Evolutionary conservation across 495 filamentous ascomycete genomes (phyloP).

Genomic region (Aspergillus saccharolyticus): DNA sequence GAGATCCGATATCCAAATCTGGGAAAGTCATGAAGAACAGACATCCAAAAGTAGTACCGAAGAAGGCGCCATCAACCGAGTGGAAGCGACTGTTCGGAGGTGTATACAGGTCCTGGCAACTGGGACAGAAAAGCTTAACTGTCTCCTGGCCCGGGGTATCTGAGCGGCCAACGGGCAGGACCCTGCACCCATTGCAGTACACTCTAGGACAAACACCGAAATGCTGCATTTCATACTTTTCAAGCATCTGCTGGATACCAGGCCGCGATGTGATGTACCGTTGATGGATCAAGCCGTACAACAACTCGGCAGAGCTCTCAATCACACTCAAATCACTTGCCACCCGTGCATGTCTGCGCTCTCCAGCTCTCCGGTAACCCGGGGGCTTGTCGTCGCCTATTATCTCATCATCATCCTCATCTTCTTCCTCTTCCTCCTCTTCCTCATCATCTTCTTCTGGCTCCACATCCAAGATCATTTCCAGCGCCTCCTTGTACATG

Average conservation of each 20-base stretch:
- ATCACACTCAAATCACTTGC: conserved; percentile 90
- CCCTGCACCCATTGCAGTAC: conserved; percentile 78
- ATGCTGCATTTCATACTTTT: conserved; percentile 95
- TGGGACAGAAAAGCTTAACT: conserved; percentile 96
- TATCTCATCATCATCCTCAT: conserved; percentile 72
- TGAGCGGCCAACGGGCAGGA: conserved; percentile 85
- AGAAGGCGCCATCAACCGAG: conserved; percentile 97
- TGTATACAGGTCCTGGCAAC: conserved; percentile 93
- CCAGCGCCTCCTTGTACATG: conserved; percentile 95
- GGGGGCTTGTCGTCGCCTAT: conserved; percentile 60
- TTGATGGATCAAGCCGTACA: conserved; percentile 97
- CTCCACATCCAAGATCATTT: conserved; percentile 99
- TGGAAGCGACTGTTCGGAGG: conserved; percentile 97
- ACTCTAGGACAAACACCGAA: conserved; percentile 92
- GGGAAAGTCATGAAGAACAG: conserved; percentile 99
- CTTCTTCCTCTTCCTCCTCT: conserved; percentile 69
- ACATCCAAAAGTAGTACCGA: conserved; percentile 89
- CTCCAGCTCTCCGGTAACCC: conserved; percentile 53
- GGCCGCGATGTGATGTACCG: conserved; percentile 96
- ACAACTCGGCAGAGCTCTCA: conserved; percentile 92
- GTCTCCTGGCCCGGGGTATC: conserved; percentile 96
- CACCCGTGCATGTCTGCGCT: conserved; percentile 79
- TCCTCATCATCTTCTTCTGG: conserved; percentile 89
- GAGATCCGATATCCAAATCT: conserved; percentile 69
- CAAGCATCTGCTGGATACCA: conserved; percentile 97